Conservation (phyloP, 108 stramenopile species). For the Skeletonema menzelii region DNA sequence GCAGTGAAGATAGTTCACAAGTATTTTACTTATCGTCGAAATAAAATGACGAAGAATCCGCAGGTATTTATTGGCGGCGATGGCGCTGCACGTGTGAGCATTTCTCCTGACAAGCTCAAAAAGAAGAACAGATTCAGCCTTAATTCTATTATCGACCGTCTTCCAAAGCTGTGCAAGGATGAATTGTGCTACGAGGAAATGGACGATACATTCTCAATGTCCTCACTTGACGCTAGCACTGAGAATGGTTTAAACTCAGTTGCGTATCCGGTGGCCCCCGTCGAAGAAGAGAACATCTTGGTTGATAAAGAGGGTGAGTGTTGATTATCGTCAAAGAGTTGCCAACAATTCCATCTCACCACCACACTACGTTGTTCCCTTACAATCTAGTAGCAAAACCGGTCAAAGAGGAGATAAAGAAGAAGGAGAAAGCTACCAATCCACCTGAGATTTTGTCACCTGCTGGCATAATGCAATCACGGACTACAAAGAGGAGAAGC, state of each 20-base stretch:
- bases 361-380: neutral
- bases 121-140: neutral
- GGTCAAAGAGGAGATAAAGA: neutral
- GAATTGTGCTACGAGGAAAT: neutral
- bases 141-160: neutral
- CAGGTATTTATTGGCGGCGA: neutral
- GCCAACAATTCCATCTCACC: neutral
- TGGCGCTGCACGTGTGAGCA: neutral
- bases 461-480: neutral
- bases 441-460: neutral
- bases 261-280: neutral
- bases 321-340: neutral
- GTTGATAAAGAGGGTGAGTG: neutral
- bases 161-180: neutral
- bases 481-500: neutral
- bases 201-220: neutral
- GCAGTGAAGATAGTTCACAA: too few relatives aligned
- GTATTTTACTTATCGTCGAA: neutral
- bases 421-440: conserved; percentile 2
- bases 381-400: neutral
- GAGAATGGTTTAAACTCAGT: neutral
- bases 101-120: neutral
- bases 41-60: neutral
- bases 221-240: neutral
- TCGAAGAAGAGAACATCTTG: neutral